phyloP scores from a whole-genome alignment of 2,329 filamentous ascomycete species.

The Aspergillus flavus region DNA sequence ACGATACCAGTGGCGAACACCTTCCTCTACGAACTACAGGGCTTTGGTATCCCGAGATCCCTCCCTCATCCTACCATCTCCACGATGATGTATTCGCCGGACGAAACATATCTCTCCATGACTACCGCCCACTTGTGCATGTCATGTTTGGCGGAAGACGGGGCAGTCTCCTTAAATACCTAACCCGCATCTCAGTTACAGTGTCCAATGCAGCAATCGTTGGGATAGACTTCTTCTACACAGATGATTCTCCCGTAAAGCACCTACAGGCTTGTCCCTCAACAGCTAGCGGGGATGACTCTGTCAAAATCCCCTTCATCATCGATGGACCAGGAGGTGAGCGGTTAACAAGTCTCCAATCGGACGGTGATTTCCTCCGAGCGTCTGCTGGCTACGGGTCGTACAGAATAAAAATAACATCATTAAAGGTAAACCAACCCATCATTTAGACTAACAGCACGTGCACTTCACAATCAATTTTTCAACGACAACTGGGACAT shows the following conservation, averaged over 20 bases:
- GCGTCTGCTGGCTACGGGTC: background rate
- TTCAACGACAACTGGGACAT: background rate
- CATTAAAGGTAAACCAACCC: background rate
- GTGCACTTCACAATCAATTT: too few species aligned
- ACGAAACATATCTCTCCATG: constrained; percentile 8
- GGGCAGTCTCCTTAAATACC: constrained; percentile 19
- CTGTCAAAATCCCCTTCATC: constrained; percentile 17
- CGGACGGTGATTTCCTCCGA: constrained; percentile 6
- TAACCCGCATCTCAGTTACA: constrained; percentile 23
- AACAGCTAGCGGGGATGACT: constrained; percentile 8
- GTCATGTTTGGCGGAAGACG: constrained; percentile 23
- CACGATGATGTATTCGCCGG: constrained; percentile 17
- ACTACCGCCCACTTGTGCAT: constrained; percentile 21
- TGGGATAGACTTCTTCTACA: constrained; percentile 22
- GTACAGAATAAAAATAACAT: background rate
- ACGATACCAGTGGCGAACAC: constrained; percentile 10
- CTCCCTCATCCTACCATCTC: constrained; percentile 14
- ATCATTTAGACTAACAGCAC: background rate
- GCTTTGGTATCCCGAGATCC: constrained; percentile 25
- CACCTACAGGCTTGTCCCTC: constrained; percentile 13
- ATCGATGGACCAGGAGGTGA: constrained; percentile 25
- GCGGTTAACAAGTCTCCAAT: constrained; percentile 17
- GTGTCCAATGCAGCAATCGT: constrained; percentile 15
- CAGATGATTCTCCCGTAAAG: constrained; percentile 8
- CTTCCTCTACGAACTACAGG: constrained; percentile 19